Evolutionary conservation across 345 rosid genomes (phyloP).

Genomic region (Tarenaya hassleriana): DNA sequence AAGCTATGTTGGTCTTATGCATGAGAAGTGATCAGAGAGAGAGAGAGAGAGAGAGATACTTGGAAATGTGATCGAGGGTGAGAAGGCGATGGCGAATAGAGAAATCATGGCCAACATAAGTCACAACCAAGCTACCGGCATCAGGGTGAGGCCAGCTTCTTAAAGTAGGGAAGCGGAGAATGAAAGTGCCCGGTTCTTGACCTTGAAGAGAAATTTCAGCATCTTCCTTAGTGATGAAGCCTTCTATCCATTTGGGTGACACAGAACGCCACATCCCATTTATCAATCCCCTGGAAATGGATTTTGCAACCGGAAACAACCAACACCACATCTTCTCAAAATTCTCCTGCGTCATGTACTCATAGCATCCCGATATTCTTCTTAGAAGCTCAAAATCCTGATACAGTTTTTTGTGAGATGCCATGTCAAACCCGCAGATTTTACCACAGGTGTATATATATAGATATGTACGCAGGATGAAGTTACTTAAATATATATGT

Average conservation of each 20-base stretch:
- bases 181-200: slow-evolving; percentile 90
- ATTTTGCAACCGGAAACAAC: slow-evolving; percentile 77
- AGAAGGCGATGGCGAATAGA: slow-evolving; percentile 59
- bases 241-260: slow-evolving; percentile 90
- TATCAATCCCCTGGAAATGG: slow-evolving; percentile 56
- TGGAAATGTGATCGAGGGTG: slow-evolving; percentile 44
- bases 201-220: slow-evolving; percentile 80
- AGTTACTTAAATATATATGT: too few relatives aligned
- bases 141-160: slow-evolving; percentile 99
- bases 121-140: slow-evolving; percentile 80
- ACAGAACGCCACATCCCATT: slow-evolving; percentile 62
- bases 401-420: too few relatives aligned
- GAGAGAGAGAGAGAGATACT: slow-evolving; percentile 36
- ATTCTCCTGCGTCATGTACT: slow-evolving; percentile 69
- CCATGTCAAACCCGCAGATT: neutral
- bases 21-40: neutral
- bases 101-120: slow-evolving; percentile 69
- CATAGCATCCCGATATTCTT: slow-evolving; percentile 77
- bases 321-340: slow-evolving; percentile 97
- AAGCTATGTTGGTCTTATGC: too few relatives aligned
- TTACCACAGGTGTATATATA: neutral
- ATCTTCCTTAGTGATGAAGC: slow-evolving; percentile 91
- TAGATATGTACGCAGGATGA: neutral
- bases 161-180: slow-evolving; percentile 84
- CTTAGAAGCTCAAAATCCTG: slow-evolving; percentile 74